These are phyloP conservation scores for Penicillium sp. DNA, from an alignment of 2,329 filamentous ascomycete species.

Conservation along the genomic window DNA sequence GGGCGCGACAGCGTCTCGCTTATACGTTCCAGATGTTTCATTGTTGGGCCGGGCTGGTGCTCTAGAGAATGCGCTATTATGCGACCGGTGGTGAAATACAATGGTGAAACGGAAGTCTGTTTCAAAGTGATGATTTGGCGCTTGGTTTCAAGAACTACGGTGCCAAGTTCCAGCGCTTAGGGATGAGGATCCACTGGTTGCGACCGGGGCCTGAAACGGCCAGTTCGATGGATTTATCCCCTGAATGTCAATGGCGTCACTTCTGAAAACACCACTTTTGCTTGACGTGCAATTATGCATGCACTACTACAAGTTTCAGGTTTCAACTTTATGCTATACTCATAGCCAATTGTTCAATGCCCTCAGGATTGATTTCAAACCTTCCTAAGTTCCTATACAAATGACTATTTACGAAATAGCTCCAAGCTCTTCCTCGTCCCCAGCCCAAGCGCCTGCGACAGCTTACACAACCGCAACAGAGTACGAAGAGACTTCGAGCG, in stretches of 20 bases:
- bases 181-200: background rate
- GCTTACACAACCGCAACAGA: constrained; percentile 29
- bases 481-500: constrained; percentile 31
- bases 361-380: background rate
- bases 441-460: background rate
- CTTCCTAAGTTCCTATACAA: background rate
- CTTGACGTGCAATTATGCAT: background rate
- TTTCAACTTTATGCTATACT: background rate
- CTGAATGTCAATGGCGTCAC: background rate
- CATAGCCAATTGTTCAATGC: background rate
- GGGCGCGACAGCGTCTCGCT: background rate
- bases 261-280: background rate
- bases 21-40: background rate
- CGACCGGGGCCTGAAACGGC: background rate
- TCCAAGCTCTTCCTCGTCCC: background rate
- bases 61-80: background rate
- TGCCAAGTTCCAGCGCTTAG: background rate
- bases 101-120: background rate
- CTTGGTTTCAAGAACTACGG: background rate
- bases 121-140: background rate
- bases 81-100: background rate
- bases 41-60: background rate
- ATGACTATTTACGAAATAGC: background rate
- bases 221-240: background rate
- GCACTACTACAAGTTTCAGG: background rate